These are phyloP conservation scores for Diplodia seriata DNA, from an alignment of 2,329 filamentous ascomycete species.

Conservation along the genomic window DNA sequence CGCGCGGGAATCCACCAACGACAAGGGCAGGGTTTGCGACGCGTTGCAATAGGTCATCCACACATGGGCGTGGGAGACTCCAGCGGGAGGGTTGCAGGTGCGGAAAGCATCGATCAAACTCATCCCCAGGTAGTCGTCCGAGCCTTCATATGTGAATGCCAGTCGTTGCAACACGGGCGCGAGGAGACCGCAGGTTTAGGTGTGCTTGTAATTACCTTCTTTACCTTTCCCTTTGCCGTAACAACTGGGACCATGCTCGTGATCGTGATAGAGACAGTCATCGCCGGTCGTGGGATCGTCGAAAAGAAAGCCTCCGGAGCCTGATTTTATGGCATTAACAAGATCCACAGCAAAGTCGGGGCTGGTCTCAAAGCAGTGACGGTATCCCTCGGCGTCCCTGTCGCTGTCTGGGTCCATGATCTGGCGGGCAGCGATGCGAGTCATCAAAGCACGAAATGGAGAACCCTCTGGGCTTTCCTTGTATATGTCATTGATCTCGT, in stretches of 20 bases:
- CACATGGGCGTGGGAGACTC: background rate
- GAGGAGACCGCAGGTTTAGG: background rate
- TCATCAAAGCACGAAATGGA: constrained; percentile 59
- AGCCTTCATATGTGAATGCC: background rate
- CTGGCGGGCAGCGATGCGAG: constrained; percentile 62
- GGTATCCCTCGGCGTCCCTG: constrained; percentile 58
- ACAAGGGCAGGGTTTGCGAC: background rate
- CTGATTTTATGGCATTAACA: constrained; percentile 58
- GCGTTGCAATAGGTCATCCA: background rate
- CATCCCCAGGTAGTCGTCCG: background rate
- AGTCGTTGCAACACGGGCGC: background rate
- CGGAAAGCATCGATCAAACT: background rate
- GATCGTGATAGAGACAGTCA: constrained; percentile 60
- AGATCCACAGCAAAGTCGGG: constrained; percentile 62
- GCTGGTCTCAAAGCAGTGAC: constrained; percentile 57
- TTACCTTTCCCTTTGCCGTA: constrained; percentile 45
- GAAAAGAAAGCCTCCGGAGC: constrained; percentile 59
- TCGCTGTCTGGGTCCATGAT: constrained; percentile 63
- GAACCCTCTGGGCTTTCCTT: constrained; percentile 53
- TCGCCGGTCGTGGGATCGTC: constrained; percentile 58
- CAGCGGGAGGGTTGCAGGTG: background rate
- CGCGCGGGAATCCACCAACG: constrained; percentile 6
- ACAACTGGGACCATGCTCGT: constrained; percentile 53
- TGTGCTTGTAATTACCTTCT: constrained; percentile 46
- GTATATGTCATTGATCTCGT: constrained; percentile 63